These are phyloP conservation scores for Spiraea crenata DNA, from an alignment of 331 rosid species.

Conservation along the genomic window DNA sequence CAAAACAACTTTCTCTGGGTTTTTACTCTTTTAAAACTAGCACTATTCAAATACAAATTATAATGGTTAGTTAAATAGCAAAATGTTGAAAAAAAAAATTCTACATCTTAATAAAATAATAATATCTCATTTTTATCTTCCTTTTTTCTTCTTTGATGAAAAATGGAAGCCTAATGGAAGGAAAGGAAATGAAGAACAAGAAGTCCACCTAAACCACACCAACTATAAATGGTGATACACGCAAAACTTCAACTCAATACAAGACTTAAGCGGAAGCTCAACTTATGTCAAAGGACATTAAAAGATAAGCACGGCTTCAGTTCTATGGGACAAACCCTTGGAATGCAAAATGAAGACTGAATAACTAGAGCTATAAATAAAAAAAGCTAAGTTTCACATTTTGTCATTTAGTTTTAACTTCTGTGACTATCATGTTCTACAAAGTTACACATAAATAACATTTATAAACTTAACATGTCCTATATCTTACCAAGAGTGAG, in stretches of 20 bases:
- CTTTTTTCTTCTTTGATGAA: too few relatives aligned
- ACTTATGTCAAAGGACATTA: neutral
- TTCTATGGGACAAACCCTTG: neutral
- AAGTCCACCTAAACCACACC: neutral
- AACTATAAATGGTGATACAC: neutral
- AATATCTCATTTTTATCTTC: too few relatives aligned
- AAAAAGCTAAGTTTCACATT: neutral
- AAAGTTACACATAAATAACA: constrained; percentile 13
- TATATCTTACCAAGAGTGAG: constrained; percentile 63
- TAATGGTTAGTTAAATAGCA: too few relatives aligned
- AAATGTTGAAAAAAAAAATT: too few relatives aligned
- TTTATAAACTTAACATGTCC: constrained; percentile 5
- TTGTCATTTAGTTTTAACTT: neutral
- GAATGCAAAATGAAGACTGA: neutral
- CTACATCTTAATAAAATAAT: too few relatives aligned
- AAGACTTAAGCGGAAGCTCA: neutral
- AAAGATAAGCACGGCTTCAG: neutral
- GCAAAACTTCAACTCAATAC: neutral
- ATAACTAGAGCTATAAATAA: neutral
- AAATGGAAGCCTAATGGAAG: neutral
- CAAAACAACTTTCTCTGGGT: neutral
- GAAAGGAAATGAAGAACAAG: neutral
- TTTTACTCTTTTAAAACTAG: too few relatives aligned
- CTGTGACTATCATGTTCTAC: neutral
- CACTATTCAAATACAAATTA: too few relatives aligned